Evolutionary conservation across 1,284 basidiomycete species (phyloP), one percentile per base, ranked within the genome.

Genomic region (Cutaneotrichosporon spelunceum): DNA sequence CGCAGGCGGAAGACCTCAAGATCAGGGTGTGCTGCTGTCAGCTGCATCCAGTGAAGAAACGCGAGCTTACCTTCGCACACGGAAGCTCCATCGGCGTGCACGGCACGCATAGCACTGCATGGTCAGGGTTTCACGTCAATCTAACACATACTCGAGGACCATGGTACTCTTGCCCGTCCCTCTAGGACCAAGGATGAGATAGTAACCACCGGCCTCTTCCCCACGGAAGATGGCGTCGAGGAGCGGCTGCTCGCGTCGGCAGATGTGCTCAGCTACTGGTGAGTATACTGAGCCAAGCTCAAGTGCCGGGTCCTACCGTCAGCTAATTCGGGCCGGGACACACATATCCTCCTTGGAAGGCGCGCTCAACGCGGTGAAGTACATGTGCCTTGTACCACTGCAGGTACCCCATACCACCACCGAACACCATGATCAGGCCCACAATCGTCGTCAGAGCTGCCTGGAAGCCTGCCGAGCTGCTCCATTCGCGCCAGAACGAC

Each of bases 351-450:
- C 76, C 73, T 21, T 70, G 72, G 47, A 79, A 79, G 1, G 77
- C 74, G 26, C 73, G 62, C 50, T 72, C 72, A 72, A 88, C 89
- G 81, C 91, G 87, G 74, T 85, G 80, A n/a, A 90, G 80, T 11
- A 91, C 89, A 71, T 86, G 86, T 66, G 83, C 84, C 78, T 91
- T 91, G 79, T 91, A 91, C 87, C 86, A 90, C 33, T 81, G 79
- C 56, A 90, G 78, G 75, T 91, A 90, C 13, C 83, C 83, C 16
- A 88, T 79, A 57, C 90, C 89, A 26, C 63, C 70, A 0, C 58
- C 73, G 48, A 74, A 74, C 1, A 79, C 75, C 65, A 77, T 74
- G 2, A 72, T 71, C 13, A 78, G 63, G 4, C 79, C 76, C 5
- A 79, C 72, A 19, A 78, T 68, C 1, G 76, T 79, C 2, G 78